Evolutionary conservation across 331 rosid genomes (phyloP).

Genomic region (Malus hybrid): DNA sequence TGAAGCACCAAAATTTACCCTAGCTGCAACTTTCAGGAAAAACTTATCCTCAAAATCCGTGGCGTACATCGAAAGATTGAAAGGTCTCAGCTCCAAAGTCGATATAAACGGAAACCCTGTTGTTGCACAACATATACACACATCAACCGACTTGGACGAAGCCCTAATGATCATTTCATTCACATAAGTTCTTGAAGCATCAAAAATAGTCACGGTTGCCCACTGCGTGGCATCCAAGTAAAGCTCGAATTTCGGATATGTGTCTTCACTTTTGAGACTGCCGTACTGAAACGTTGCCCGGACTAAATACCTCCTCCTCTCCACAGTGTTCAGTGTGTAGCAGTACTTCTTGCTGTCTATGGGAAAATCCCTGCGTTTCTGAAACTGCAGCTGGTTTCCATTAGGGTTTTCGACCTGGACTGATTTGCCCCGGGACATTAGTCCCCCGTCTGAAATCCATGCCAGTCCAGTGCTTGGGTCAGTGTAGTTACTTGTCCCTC

Average conservation of each 20-base stretch:
- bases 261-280: constrained; percentile 59
- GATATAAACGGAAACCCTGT: constrained; percentile 92
- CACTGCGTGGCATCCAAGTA: constrained; percentile 81
- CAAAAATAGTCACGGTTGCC: constrained; percentile 73
- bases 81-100: constrained; percentile 80
- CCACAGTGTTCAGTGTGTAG: constrained; percentile 55
- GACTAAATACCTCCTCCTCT: constrained; percentile 70
- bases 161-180: constrained; percentile 85
- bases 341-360: constrained; percentile 67
- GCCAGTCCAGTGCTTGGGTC: constrained; percentile 57
- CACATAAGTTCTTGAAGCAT: constrained; percentile 69
- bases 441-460: constrained; percentile 73
- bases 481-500: constrained; percentile 62
- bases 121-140: constrained; percentile 84
- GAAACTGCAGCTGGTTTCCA: constrained; percentile 50
- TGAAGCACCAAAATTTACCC: constrained; percentile 84
- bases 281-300: constrained; percentile 88
- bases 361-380: constrained; percentile 66
- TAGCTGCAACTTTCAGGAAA: constrained; percentile 79
- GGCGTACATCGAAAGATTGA: constrained; percentile 90
- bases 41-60: constrained; percentile 78
- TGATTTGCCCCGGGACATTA: constrained; percentile 47
- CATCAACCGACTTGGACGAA: constrained; percentile 58
- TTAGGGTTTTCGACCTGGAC: constrained; percentile 45
- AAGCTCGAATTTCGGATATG: constrained; percentile 85